Percentiles rank a stretch among this genome's conserved stretches.
Conservation (phyloP, 208 protist genomes). For the Trypanosoma cruzi region DNA sequence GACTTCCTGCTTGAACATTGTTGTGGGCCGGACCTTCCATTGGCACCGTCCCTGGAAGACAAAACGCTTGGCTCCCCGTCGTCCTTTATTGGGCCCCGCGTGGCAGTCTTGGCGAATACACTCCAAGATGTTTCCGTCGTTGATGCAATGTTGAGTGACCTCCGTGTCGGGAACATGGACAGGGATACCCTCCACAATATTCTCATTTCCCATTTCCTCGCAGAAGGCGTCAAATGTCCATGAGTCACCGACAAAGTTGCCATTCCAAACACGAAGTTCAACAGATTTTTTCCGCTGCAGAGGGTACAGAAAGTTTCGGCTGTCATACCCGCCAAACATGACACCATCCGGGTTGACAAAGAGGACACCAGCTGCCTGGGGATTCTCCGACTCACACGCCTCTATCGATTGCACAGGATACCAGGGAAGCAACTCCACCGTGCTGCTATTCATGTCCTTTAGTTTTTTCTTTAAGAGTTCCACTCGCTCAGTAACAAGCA, state of each 20-base stretch:
- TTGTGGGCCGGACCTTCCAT: slow-evolving; percentile 74
- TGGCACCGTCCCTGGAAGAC: slow-evolving; percentile 67
- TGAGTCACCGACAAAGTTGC: slow-evolving; percentile 33
- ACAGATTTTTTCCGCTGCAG: slow-evolving; percentile 62
- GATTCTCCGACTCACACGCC: slow-evolving; percentile 54
- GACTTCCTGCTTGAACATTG: slow-evolving; percentile 57
- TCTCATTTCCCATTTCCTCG: slow-evolving; percentile 51
- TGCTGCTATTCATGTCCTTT: slow-evolving; percentile 44
- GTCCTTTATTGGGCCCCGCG: slow-evolving; percentile 19
- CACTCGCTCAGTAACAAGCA: slow-evolving; percentile 65
- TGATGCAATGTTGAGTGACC: slow-evolving; percentile 62
- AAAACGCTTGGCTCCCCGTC: slow-evolving; percentile 27
- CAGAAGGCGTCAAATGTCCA: slow-evolving; percentile 83
- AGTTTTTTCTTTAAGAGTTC: slow-evolving; percentile 57
- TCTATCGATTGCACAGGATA: slow-evolving; percentile 65
- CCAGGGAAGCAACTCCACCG: slow-evolving; percentile 59
- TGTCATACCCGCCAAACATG: slow-evolving; percentile 62
- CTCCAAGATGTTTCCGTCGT: slow-evolving; percentile 89
- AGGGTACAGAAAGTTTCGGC: slow-evolving; percentile 76
- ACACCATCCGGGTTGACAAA: slow-evolving; percentile 87
- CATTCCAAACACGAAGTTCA: slow-evolving; percentile 77
- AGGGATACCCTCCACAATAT: slow-evolving; percentile 39
- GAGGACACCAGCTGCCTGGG: slow-evolving; percentile 56
- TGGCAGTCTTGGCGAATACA: slow-evolving; percentile 45
- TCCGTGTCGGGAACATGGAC: slow-evolving; percentile 62